Evolutionary conservation across 1,139 yeast species (phyloP).

Genomic region (Pichia sp.): DNA sequence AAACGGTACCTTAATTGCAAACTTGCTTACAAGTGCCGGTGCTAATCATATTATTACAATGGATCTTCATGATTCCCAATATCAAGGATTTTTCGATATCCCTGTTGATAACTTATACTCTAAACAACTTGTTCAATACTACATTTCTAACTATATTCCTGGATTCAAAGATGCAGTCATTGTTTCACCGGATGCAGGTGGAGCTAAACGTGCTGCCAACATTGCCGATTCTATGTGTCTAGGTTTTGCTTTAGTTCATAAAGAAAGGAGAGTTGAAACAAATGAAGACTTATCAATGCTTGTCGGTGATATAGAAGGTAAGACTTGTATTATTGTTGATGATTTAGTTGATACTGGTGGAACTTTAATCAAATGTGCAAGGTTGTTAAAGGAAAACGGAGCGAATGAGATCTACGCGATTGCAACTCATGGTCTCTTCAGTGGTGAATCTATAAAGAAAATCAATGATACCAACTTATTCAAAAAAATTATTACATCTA

Average conservation of each 20-base stretch:
- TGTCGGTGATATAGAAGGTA: conserved; percentile 84
- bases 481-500: conserved; percentile 85
- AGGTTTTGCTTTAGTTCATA: conserved; percentile 91
- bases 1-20: conserved; percentile 88
- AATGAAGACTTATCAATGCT: conserved; percentile 42
- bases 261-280: conserved; percentile 66
- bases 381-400: conserved; percentile 84
- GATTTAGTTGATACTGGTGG: conserved; percentile 92
- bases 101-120: conserved; percentile 90
- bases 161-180: conserved; percentile 72
- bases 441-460: conserved; percentile 82
- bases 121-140: conserved; percentile 75
- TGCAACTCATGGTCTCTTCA: conserved; percentile 87
- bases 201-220: conserved; percentile 92
- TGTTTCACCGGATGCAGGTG: conserved; percentile 96
- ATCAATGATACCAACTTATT: conserved; percentile 55
- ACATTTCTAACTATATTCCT: conserved; percentile 66
- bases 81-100: conserved; percentile 86
- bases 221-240: conserved; percentile 87
- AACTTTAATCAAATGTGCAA: conserved; percentile 89
- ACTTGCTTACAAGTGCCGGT: conserved; percentile 84
- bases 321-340: conserved; percentile 81
- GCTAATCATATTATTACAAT: conserved; percentile 95
- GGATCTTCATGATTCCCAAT: conserved; percentile 96
- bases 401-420: conserved; percentile 81